Percentiles rank a stretch among this genome's conserved stretches.
phyloP scores from a whole-genome alignment of 192 early-diverging fungal genomes.

The Umbelopsis ramanniana region DNA sequence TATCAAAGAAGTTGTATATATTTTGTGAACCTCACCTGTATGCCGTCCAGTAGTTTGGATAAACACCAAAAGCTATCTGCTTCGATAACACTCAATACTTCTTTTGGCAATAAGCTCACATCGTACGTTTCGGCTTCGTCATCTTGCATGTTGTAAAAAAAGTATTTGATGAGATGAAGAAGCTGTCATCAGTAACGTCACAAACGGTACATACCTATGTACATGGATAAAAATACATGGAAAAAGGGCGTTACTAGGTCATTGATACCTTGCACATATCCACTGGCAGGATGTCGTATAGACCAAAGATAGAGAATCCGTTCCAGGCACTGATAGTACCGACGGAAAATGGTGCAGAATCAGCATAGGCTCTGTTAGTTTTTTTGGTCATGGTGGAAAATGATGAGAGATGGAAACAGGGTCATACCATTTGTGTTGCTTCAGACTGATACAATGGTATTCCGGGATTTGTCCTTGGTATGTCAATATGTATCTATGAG shows the following conservation, averaged over 20 bases:
- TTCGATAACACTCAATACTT: conserved; percentile 75
- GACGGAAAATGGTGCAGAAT: neutral
- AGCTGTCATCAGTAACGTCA: neutral
- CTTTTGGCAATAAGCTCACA: conserved; percentile 49
- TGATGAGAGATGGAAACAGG: too few relatives aligned
- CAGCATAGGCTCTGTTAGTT: too few relatives aligned
- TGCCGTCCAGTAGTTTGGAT: conserved; percentile 93
- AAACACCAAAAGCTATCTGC: conserved; percentile 98
- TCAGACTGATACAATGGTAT: conserved; percentile 83
- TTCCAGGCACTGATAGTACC: conserved; percentile 72
- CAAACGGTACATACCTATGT: conserved; percentile 56
- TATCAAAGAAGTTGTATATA: neutral
- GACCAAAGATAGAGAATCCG: conserved; percentile 97
- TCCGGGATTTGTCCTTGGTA: conserved; percentile 88
- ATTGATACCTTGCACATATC: conserved; percentile 99
- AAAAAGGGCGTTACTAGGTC: conserved; percentile 97
- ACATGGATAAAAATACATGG: conserved; percentile 83
- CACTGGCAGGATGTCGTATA: conserved; percentile 96
- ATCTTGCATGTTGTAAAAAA: conserved; percentile 35
- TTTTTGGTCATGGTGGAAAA: too few relatives aligned
- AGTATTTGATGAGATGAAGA: conserved; percentile 1
- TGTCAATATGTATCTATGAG: conserved; percentile 87
- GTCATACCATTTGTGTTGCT: conserved; percentile 75
- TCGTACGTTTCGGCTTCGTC: conserved; percentile 62
- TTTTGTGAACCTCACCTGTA: conserved; percentile 64